These are phyloP conservation scores for Botrytis tulipae DNA, from an alignment of 2,329 filamentous ascomycete species.

Conservation along the genomic window DNA sequence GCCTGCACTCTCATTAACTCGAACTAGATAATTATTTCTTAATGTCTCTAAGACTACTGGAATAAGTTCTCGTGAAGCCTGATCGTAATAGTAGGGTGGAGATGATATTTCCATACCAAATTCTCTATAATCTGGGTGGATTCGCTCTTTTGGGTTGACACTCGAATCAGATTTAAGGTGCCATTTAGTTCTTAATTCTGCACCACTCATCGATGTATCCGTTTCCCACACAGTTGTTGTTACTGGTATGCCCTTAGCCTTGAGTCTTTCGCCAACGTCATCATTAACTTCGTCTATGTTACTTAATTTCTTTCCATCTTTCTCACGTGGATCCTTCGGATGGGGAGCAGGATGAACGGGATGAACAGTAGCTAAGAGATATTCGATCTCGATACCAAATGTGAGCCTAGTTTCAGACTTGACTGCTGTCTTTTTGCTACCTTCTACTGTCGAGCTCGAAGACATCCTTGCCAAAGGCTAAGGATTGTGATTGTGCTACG, in stretches of 20 bases:
- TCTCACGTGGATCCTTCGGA: neutral
- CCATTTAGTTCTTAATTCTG: neutral
- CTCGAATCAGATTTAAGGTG: neutral
- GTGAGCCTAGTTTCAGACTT: slow-evolving; percentile 12
- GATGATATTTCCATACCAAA: slow-evolving; percentile 7
- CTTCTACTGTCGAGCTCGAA: neutral
- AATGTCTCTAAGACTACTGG: slow-evolving; percentile 21
- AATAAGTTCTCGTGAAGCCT: slow-evolving; percentile 1
- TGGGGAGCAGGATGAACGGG: neutral
- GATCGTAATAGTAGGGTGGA: slow-evolving; percentile 14
- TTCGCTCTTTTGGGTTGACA: neutral
- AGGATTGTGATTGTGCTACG: neutral
- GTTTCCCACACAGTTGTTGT: too few species aligned
- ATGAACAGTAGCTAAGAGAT: slow-evolving; percentile 1
- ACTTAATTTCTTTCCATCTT: neutral
- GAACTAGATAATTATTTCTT: slow-evolving; percentile 25
- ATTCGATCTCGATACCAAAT: slow-evolving; percentile 19
- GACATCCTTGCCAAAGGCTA: neutral
- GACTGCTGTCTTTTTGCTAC: neutral
- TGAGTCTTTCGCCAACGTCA: neutral
- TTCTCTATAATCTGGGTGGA: neutral
- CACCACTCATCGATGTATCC: neutral
- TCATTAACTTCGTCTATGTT: neutral
- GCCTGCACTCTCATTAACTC: slow-evolving; percentile 31
- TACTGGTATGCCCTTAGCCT: neutral